phyloP scores from a whole-genome alignment of 371 early-diverging fungal species.

The Mucor circinelloides region DNA sequence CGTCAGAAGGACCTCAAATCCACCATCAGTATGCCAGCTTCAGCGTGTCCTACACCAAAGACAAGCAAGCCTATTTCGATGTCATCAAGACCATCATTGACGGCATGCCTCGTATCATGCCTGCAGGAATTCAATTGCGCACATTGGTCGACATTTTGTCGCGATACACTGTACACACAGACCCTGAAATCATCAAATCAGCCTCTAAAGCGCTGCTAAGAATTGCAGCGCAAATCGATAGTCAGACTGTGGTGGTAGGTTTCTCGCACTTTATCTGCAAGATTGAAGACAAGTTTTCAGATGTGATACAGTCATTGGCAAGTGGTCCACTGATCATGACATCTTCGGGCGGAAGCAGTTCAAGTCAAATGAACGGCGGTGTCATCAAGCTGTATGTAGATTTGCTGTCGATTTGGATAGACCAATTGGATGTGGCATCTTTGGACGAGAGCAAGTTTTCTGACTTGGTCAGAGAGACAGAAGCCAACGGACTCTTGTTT shows the following conservation, averaged over 20 bases:
- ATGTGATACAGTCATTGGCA: slow-evolving; percentile 51
- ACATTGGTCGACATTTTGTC: slow-evolving; percentile 78
- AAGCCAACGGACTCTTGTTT: slow-evolving; percentile 76
- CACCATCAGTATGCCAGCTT: slow-evolving; percentile 66
- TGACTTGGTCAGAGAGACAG: slow-evolving; percentile 39
- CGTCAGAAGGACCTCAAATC: slow-evolving; percentile 41
- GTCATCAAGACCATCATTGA: slow-evolving; percentile 69
- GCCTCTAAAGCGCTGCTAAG: slow-evolving; percentile 69
- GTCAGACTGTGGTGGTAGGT: slow-evolving; percentile 58
- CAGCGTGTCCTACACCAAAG: slow-evolving; percentile 63
- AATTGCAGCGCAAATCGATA: slow-evolving; percentile 68
- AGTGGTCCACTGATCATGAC: slow-evolving; percentile 29
- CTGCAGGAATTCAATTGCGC: slow-evolving; percentile 62
- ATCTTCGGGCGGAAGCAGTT: slow-evolving; percentile 17
- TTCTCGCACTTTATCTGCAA: slow-evolving; percentile 60
- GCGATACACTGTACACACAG: slow-evolving; percentile 80
- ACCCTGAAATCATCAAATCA: slow-evolving; percentile 75
- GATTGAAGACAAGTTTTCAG: slow-evolving; percentile 64
- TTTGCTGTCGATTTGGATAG: slow-evolving; percentile 43
- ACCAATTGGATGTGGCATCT: slow-evolving; percentile 34
- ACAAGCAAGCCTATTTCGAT: slow-evolving; percentile 72
- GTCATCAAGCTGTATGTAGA: slow-evolving; percentile 47
- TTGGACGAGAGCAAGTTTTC: background rate
- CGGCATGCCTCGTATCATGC: slow-evolving; percentile 75
- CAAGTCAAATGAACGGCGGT: slow-evolving; percentile 25